Conservation (phyloP, 768 basidiomycete species). For the Pleurotus giganteus region DNA sequence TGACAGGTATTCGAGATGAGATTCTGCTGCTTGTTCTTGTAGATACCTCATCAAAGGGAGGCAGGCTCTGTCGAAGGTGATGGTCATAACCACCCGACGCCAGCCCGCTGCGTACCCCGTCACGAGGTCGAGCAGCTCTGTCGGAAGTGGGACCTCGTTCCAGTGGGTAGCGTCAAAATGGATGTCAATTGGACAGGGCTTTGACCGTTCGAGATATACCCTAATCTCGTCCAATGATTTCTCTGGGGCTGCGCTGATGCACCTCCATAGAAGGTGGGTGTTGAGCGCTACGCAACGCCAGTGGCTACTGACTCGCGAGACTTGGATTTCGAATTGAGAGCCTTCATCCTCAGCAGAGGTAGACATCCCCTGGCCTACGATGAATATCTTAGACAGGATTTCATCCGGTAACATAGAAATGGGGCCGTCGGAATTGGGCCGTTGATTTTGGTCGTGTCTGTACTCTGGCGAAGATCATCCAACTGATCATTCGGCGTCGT, state of each 20-base stretch:
- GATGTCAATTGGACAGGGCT: constrained; percentile 28
- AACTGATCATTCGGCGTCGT: too few species aligned
- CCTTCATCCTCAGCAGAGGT: background rate
- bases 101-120: constrained; percentile 31
- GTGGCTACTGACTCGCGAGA: constrained; percentile 36
- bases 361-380: background rate
- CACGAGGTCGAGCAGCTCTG: constrained; percentile 28
- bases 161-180: constrained; percentile 22
- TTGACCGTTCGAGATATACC: constrained; percentile 34
- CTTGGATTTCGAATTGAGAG: constrained; percentile 30
- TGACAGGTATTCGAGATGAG: constrained; percentile 32
- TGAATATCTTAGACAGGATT: background rate
- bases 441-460: background rate
- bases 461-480: too few species aligned
- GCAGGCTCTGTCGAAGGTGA: constrained; percentile 21
- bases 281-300: constrained; percentile 38
- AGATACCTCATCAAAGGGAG: constrained; percentile 28
- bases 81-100: constrained; percentile 32
- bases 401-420: background rate
- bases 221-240: constrained; percentile 19
- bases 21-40: constrained; percentile 15
- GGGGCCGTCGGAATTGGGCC: background rate
- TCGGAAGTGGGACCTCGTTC: background rate
- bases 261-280: constrained; percentile 39
- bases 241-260: constrained; percentile 25